Percentiles rank a stretch among this genome's conserved stretches.
Evolutionary conservation across 805 yeast species (phyloP).

Genomic region (Barnettozyma botsteinii): DNA sequence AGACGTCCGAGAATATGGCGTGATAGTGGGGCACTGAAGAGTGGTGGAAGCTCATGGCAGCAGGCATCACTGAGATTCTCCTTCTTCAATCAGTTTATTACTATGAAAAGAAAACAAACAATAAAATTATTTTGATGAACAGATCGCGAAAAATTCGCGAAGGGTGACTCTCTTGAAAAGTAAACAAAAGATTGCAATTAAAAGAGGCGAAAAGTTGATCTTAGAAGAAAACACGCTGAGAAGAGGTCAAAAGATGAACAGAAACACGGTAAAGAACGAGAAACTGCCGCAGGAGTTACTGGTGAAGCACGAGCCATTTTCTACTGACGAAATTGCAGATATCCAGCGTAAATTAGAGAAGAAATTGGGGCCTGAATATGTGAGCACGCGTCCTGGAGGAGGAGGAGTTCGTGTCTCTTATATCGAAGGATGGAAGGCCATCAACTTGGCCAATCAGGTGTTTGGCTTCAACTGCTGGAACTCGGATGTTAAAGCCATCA

Average conservation of each 20-base stretch:
- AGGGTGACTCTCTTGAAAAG: conserved; percentile 2
- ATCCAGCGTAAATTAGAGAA: conserved; percentile 36
- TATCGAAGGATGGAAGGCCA: conserved; percentile 80
- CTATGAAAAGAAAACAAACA: not conserved
- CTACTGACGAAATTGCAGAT: conserved; percentile 18
- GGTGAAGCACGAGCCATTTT: conserved; percentile 18
- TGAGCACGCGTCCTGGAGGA: conserved; percentile 70
- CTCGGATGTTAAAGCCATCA: conserved; percentile 59
- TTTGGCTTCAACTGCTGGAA: conserved; percentile 85
- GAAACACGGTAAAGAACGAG: conserved; percentile 6
- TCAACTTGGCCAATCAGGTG: conserved; percentile 71
- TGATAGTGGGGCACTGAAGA: conserved; percentile 29
- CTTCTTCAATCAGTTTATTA: not conserved
- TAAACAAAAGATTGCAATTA: too few relatives aligned
- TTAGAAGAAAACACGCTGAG: too few relatives aligned
- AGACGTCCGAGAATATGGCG: conserved; percentile 35
- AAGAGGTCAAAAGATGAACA: conserved; percentile 3
- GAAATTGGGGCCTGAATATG: conserved; percentile 70
- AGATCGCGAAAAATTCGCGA: not conserved
- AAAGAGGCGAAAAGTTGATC: too few relatives aligned
- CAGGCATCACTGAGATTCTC: too few relatives aligned
- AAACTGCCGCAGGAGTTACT: not conserved
- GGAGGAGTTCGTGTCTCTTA: conserved; percentile 66
- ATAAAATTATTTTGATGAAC: not conserved
- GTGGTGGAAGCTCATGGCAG: not conserved